Evolutionary conservation across 768 basidiomycete species (phyloP).

Genomic region (Suillus hirtellus): DNA sequence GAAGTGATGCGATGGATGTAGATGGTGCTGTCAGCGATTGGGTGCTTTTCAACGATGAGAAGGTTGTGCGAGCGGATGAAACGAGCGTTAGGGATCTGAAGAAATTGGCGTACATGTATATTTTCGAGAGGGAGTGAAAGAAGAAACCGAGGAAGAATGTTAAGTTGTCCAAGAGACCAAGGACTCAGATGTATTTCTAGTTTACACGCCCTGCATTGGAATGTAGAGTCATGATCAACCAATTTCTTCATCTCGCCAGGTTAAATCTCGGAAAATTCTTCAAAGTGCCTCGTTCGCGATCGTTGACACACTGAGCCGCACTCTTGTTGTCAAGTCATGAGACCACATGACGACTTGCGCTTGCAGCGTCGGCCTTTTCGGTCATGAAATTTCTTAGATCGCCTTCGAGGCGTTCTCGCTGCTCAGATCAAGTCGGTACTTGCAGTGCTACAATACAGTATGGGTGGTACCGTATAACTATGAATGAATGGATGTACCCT

Average conservation of each 20-base stretch:
- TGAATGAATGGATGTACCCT: no score
- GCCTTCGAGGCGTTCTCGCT: no score
- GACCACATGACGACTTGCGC: background rate
- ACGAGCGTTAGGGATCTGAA: constrained; percentile 82
- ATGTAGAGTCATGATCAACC: background rate
- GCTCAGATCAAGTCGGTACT: no score
- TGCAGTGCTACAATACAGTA: no score
- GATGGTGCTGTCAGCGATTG: constrained; percentile 50
- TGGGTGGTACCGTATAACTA: no score
- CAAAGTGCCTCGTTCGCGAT: background rate
- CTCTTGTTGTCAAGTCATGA: background rate
- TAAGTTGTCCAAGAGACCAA: background rate
- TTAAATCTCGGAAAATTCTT: background rate
- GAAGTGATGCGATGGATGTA: constrained; percentile 29
- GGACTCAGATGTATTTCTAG: constrained; percentile 1
- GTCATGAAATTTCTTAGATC: background rate
- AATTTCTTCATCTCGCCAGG: background rate
- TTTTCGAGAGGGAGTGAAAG: constrained; percentile 62
- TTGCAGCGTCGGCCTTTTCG: background rate
- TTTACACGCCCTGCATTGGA: background rate
- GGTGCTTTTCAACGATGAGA: constrained; percentile 96
- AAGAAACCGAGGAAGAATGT: background rate
- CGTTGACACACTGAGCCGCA: background rate
- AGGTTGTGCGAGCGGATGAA: constrained; percentile 86
- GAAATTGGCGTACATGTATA: constrained; percentile 88